phyloP scores from a whole-genome alignment of 2,329 filamentous ascomycete genomes.

The Curvularia hawaiiensis region DNA sequence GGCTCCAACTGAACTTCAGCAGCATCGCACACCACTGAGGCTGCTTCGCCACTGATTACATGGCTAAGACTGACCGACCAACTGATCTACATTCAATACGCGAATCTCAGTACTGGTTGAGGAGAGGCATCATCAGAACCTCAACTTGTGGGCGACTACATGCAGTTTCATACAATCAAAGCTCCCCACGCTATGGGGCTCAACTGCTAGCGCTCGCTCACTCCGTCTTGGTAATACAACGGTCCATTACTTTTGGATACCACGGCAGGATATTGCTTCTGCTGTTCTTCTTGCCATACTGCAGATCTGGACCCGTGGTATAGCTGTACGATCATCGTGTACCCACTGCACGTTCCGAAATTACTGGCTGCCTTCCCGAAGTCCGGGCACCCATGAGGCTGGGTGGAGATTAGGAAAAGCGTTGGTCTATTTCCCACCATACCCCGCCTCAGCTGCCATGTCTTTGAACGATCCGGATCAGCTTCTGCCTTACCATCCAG shows the following conservation, averaged over 20 bases:
- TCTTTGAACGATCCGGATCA: background rate
- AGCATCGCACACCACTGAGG: constrained; percentile 1
- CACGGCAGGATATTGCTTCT: background rate
- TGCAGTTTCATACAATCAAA: background rate
- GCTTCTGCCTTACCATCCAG: background rate
- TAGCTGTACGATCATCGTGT: background rate
- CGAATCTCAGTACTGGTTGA: background rate
- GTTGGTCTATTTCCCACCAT: background rate
- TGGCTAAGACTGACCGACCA: background rate
- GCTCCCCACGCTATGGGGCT: background rate
- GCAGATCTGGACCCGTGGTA: background rate
- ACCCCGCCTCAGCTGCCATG: background rate
- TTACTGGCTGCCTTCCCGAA: background rate
- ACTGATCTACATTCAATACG: background rate
- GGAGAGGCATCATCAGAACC: background rate
- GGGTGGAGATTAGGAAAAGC: background rate
- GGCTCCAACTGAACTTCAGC: constrained; percentile 1
- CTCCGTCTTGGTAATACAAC: background rate
- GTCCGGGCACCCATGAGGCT: background rate
- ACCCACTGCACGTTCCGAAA: background rate
- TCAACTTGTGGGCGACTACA: background rate
- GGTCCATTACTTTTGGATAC: background rate
- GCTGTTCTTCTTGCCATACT: background rate
- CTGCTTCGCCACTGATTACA: background rate
- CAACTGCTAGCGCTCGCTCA: background rate